These are phyloP conservation scores for Trypanosoma cruzi DNA, from an alignment of 208 protist genomes.

Conservation along the genomic window DNA sequence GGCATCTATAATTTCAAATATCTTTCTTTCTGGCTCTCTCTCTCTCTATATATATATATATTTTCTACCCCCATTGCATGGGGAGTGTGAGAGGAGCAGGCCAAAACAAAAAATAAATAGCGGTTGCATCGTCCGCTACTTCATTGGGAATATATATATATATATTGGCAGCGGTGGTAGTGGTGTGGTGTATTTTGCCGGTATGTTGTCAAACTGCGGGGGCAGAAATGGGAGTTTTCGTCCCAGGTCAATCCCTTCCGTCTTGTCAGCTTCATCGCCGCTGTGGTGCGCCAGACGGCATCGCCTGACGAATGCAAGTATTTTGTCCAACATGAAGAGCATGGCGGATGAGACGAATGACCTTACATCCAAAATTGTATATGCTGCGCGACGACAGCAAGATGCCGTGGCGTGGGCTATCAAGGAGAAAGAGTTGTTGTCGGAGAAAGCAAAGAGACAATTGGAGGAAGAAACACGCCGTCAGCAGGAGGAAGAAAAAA, in stretches of 20 bases:
- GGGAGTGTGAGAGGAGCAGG: neutral
- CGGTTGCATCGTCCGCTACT: neutral
- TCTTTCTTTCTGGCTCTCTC: too few species aligned
- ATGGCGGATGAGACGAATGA: constrained; percentile 75
- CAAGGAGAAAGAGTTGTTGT: constrained; percentile 78
- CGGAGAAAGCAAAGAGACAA: constrained; percentile 73
- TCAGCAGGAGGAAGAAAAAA: constrained; percentile 43
- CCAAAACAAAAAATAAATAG: too few species aligned
- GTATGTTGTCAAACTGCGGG: neutral
- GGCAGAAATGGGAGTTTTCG: neutral
- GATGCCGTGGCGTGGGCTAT: constrained; percentile 76
- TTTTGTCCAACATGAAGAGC: constrained; percentile 64
- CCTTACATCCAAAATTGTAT: constrained; percentile 74
- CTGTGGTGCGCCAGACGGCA: constrained; percentile 16
- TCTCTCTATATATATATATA: too few species aligned
- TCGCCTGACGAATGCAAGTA: constrained; percentile 77
- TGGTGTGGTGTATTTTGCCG: neutral
- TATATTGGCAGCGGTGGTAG: neutral
- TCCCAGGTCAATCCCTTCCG: neutral
- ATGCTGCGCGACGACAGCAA: constrained; percentile 66
- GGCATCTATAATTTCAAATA: too few species aligned
- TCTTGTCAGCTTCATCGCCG: neutral
- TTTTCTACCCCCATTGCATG: too few species aligned
- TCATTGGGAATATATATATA: too few species aligned
- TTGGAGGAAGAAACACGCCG: constrained; percentile 51